Percentiles rank a stretch among this genome's conserved stretches.
phyloP scores from a whole-genome alignment of 495 filamentous ascomycete genomes.

The Daldinia bambusicola region DNA sequence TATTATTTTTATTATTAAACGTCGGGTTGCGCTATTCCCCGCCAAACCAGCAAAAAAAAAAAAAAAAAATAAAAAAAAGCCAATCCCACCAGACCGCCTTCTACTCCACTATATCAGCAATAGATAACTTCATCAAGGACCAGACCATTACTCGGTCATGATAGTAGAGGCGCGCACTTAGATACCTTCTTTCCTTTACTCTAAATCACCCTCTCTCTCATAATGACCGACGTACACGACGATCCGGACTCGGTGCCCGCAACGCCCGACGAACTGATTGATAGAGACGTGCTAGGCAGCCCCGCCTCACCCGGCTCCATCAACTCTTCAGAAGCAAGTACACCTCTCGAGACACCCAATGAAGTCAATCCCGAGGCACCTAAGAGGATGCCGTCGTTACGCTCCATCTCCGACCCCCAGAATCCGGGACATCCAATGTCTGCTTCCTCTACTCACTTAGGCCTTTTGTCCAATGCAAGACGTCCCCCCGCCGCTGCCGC shows the following conservation, averaged over 20 bases:
- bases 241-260: conserved; percentile 47
- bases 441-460: conserved; percentile 80
- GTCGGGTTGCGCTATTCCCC: conserved; percentile 14
- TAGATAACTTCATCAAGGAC: conserved; percentile 1
- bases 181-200: conserved; percentile 16
- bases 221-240: conserved; percentile 49
- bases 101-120: conserved; percentile 2
- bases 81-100: conserved; percentile 5
- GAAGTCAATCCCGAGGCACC: conserved; percentile 49
- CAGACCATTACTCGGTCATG: conserved; percentile 32
- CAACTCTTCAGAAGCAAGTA: conserved; percentile 59
- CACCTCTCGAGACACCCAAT: conserved; percentile 57
- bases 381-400: conserved; percentile 63
- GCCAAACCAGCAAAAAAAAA: conserved; percentile 3
- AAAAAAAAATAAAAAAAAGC: neutral
- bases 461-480: conserved; percentile 82
- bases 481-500: conserved; percentile 60
- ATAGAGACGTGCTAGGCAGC: conserved; percentile 45
- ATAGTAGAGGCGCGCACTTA: conserved; percentile 28
- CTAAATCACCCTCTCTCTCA: conserved; percentile 19
- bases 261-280: conserved; percentile 53
- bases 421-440: conserved; percentile 64
- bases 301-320: conserved; percentile 55
- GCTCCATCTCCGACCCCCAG: conserved; percentile 66
- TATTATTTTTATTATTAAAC: conserved; percentile 1